Evolutionary conservation across 2,329 filamentous ascomycete species (phyloP).

Genomic region (Keithomyces neogunnii): DNA sequence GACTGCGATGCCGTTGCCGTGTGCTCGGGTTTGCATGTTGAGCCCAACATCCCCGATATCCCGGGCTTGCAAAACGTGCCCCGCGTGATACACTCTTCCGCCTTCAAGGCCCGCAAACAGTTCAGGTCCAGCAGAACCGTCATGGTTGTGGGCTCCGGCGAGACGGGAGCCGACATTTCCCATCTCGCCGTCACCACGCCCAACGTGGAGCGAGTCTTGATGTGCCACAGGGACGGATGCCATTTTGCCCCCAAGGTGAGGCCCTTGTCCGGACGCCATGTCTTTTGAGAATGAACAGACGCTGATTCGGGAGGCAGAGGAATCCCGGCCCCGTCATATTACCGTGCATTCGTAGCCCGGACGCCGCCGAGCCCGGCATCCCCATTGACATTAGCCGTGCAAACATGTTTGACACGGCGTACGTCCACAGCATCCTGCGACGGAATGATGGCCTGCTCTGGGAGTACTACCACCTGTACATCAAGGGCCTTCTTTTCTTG

Average conservation of each 20-base stretch:
- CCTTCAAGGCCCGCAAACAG: slow-evolving; percentile 30
- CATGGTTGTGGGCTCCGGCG: slow-evolving; percentile 33
- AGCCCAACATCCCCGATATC: slow-evolving; percentile 28
- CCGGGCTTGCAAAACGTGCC: slow-evolving; percentile 26
- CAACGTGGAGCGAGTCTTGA: slow-evolving; percentile 25
- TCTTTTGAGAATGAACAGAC: background rate
- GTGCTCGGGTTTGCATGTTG: slow-evolving; percentile 33
- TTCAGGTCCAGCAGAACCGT: slow-evolving; percentile 30
- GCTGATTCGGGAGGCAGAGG: slow-evolving; percentile 4
- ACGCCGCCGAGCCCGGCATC: slow-evolving; percentile 20
- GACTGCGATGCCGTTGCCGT: slow-evolving; percentile 34
- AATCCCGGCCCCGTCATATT: slow-evolving; percentile 12
- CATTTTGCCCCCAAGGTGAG: slow-evolving; percentile 30
- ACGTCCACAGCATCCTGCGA: slow-evolving; percentile 31
- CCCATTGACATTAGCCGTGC: slow-evolving; percentile 33
- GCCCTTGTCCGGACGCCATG: background rate
- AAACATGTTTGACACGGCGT: slow-evolving; percentile 37
- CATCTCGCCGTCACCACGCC: slow-evolving; percentile 32
- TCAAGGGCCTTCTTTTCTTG: slow-evolving; percentile 23
- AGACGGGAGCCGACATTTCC: slow-evolving; percentile 34
- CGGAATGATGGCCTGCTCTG: slow-evolving; percentile 26
- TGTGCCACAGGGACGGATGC: slow-evolving; percentile 35
- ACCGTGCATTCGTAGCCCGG: slow-evolving; percentile 9
- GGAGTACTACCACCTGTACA: slow-evolving; percentile 32
- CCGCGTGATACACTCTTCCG: slow-evolving; percentile 32